These are phyloP conservation scores for Gracilaria domingensis DNA, from an alignment of 23 red algal genomes.

Conservation along the genomic window DNA sequence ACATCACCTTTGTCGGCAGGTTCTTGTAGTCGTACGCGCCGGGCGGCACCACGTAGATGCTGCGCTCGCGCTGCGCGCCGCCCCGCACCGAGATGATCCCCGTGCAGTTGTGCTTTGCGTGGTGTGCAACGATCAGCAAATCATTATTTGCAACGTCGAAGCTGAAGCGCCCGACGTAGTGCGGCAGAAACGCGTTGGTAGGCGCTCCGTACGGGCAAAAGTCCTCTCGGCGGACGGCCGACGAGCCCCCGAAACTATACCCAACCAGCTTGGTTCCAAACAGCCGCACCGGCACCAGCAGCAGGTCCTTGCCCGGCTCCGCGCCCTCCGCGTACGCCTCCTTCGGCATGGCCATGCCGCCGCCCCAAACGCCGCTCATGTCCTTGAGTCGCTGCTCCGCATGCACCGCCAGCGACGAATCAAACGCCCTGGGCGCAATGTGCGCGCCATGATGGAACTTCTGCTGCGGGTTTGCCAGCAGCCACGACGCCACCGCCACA, in stretches of 20 bases:
- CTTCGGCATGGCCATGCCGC: no score
- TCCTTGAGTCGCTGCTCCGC: constrained; percentile 1
- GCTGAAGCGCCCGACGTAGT: constrained; percentile 53
- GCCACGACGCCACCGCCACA: constrained; percentile 44
- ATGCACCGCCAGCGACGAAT: constrained; percentile 16
- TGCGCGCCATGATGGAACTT: constrained; percentile 31
- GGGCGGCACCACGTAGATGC: constrained; percentile 29
- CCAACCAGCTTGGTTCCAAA: constrained; percentile 35
- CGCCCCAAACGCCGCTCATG: background rate
- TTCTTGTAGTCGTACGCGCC: constrained; percentile 16
- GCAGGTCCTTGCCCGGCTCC: constrained; percentile 30
- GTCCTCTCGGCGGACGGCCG: background rate
- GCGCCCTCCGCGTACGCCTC: background rate
- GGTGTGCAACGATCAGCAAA: constrained; percentile 36
- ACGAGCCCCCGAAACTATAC: constrained; percentile 41
- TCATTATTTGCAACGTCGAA: constrained; percentile 47
- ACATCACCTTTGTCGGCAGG: constrained; percentile 14
- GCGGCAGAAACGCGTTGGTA: constrained; percentile 37
- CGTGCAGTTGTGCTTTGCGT: background rate
- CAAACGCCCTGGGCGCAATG: constrained; percentile 18
- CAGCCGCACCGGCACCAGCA: constrained; percentile 33
- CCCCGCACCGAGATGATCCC: constrained; percentile 50
- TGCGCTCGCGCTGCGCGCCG: constrained; percentile 27
- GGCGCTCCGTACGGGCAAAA: constrained; percentile 31
- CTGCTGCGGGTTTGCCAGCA: constrained; percentile 19